phyloP scores from a whole-genome alignment of 2,329 filamentous ascomycete species.

The Venturia effusa region DNA sequence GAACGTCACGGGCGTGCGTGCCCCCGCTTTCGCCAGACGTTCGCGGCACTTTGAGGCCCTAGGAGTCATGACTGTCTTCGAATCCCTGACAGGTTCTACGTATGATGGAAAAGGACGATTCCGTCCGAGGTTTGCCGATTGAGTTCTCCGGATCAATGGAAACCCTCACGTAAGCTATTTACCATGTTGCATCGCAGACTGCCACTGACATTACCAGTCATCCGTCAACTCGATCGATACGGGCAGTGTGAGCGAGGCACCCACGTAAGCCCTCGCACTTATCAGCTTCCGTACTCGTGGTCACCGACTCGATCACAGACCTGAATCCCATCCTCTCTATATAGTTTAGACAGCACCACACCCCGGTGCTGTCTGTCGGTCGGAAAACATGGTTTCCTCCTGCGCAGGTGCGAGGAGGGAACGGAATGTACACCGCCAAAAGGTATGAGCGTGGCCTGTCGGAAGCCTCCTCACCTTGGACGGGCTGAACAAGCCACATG shows the following conservation, averaged over 20 bases:
- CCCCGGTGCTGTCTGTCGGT: neutral
- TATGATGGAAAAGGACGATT: neutral
- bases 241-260: neutral
- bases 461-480: constrained; percentile 1
- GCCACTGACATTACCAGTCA: neutral
- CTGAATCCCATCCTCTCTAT: neutral
- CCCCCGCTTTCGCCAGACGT: neutral
- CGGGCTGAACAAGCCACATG: neutral
- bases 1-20: neutral
- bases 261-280: neutral
- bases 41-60: neutral
- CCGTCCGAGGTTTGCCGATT: neutral
- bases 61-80: constrained; percentile 1
- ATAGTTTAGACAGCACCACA: neutral
- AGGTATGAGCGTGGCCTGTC: constrained; percentile 3
- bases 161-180: neutral
- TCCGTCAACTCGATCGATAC: constrained; percentile 1
- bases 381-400: neutral
- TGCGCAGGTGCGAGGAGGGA: constrained; percentile 1
- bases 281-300: neutral
- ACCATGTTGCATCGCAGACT: neutral
- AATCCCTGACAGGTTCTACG: neutral
- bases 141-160: constrained; percentile 3
- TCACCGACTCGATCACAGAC: neutral
- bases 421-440: neutral